A percentile compares a stretch with the other conserved stretches of the same genome.
These are phyloP conservation scores for Hysterium pulicare DNA, from an alignment of 2,329 filamentous ascomycete genomes.

Conservation along the genomic window DNA sequence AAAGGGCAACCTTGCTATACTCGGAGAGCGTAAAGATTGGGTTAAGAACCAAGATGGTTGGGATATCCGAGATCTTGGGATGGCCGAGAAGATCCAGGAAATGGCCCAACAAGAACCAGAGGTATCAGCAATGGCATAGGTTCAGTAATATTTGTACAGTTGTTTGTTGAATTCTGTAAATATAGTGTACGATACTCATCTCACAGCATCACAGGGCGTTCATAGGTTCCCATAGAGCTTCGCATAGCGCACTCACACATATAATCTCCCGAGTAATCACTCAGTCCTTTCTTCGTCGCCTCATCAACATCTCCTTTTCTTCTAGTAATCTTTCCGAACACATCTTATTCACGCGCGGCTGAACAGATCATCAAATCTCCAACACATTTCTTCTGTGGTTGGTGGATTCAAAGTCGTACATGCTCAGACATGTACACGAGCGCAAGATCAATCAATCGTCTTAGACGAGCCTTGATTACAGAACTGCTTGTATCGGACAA, in stretches of 20 bases:
- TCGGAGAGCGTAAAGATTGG: constrained; percentile 83
- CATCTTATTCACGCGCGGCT: constrained; percentile 25
- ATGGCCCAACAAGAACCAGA: constrained; percentile 17
- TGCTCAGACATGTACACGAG: constrained; percentile 1
- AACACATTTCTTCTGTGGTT: constrained; percentile 17
- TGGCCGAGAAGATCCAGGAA: constrained; percentile 40
- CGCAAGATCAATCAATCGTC: constrained; percentile 1
- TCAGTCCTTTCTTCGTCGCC: no score
- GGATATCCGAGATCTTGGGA: constrained; percentile 71
- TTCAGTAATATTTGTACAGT: constrained; percentile 5
- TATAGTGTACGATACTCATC: constrained; percentile 19
- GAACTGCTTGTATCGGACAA: constrained; percentile 30
- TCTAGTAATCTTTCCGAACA: no score
- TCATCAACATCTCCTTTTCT: no score
- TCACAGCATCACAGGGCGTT: constrained; percentile 15
- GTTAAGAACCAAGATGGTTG: constrained; percentile 61
- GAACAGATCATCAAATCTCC: constrained; percentile 29
- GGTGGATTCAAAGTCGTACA: constrained; percentile 4
- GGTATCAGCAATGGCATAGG: constrained; percentile 12
- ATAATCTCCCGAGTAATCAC: neutral
- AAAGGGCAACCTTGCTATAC: constrained; percentile 65
- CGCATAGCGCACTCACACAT: neutral
- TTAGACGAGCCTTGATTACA: constrained; percentile 29
- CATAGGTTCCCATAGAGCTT: neutral
- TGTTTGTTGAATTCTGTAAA: constrained; percentile 13